A percentile compares a stretch with the other conserved stretches of the same genome.
Evolutionary conservation across 345 rosid species (phyloP).

Genomic region (Cardamine resedifolia): DNA sequence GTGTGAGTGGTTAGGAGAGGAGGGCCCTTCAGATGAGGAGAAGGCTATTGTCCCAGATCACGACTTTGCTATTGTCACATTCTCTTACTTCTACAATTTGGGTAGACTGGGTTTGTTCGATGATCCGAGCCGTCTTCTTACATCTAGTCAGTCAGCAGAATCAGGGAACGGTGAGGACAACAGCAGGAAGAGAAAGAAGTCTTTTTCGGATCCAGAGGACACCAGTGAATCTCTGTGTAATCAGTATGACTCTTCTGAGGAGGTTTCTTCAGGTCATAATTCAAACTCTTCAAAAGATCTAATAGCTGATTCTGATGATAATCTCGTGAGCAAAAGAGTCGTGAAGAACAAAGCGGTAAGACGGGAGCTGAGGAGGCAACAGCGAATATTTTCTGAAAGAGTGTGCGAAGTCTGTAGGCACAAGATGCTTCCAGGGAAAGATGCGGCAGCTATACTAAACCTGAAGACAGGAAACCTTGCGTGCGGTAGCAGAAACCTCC

Average conservation of each 20-base stretch:
- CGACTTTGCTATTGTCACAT: constrained; percentile 69
- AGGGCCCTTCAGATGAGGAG: constrained; percentile 40
- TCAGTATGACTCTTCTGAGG: constrained; percentile 66
- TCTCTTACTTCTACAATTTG: constrained; percentile 59
- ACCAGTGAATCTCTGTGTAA: constrained; percentile 56
- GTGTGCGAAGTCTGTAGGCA: constrained; percentile 92
- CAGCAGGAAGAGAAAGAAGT: constrained; percentile 59
- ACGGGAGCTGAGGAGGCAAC: constrained; percentile 81
- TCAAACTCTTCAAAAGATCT: constrained; percentile 49
- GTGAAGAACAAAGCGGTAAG: constrained; percentile 61
- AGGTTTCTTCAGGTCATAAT: constrained; percentile 57
- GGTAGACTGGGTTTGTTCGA: constrained; percentile 70
- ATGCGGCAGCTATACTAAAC: constrained; percentile 78
- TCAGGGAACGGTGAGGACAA: constrained; percentile 42
- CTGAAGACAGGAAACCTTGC: constrained; percentile 76
- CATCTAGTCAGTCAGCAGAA: constrained; percentile 44
- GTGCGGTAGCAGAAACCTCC: constrained; percentile 74
- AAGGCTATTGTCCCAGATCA: constrained; percentile 47
- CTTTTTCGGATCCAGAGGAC: constrained; percentile 85
- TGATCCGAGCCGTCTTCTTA: constrained; percentile 54
- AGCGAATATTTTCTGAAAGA: constrained; percentile 73
- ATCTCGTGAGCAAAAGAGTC: constrained; percentile 51
- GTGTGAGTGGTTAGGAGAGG: constrained; percentile 91
- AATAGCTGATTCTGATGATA: constrained; percentile 57
- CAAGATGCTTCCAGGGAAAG: constrained; percentile 84